Percentiles rank a stretch among this genome's conserved stretches.
Conservation (phyloP, 331 rosid genomes). For the Acacia pycnantha region DNA sequence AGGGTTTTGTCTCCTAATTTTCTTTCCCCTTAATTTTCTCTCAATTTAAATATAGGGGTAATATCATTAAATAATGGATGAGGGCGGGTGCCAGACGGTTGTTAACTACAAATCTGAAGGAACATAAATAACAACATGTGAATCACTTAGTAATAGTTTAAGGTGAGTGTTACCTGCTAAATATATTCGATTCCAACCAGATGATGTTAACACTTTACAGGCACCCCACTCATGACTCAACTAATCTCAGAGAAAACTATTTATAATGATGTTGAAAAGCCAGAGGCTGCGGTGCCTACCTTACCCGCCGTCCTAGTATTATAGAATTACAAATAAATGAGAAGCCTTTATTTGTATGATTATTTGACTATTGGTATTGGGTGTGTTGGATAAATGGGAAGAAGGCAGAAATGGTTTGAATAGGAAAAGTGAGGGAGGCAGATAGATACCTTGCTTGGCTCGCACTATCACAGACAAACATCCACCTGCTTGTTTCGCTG, state of each 20-base stretch:
- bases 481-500: slow-evolving; percentile 16
- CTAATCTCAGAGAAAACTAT: neutral
- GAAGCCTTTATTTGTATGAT: neutral
- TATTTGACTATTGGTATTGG: neutral
- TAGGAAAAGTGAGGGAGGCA: neutral
- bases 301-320: neutral
- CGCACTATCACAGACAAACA: slow-evolving; percentile 20
- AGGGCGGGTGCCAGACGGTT: neutral
- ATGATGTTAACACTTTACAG: neutral
- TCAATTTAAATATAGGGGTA: too few relatives aligned
- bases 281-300: slow-evolving; percentile 8
- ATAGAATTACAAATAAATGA: neutral
- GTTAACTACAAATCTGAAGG: neutral
- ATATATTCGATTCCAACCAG: slow-evolving; percentile 30
- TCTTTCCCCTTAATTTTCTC: too few relatives aligned
- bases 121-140: neutral
- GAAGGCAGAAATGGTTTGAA: neutral
- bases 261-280: slow-evolving; percentile 17
- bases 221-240: neutral
- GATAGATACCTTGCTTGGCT: neutral
- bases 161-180: neutral
- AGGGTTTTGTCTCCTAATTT: too few relatives aligned
- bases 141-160: slow-evolving; percentile 25
- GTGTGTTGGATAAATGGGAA: neutral
- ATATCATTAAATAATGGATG: neutral